These are phyloP conservation scores for Saccharomyces hybrid DNA, from an alignment of 1,139 yeast species.

Conservation along the genomic window DNA sequence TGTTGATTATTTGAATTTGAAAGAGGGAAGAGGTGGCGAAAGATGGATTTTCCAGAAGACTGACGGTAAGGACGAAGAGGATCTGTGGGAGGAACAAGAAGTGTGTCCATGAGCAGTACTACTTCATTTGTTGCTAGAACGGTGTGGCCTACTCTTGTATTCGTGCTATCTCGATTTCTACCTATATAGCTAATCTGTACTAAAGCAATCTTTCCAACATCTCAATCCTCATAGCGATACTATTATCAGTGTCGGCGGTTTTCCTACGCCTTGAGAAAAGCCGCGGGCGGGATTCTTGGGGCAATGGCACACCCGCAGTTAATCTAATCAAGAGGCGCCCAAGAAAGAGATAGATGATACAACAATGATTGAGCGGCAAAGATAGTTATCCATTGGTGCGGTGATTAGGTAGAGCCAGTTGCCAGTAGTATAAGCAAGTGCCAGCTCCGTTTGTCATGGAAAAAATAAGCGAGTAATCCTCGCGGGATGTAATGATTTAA, in stretches of 20 bases:
- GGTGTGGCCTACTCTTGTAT: not conserved
- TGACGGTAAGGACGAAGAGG: constrained; percentile 43
- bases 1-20: constrained; percentile 63
- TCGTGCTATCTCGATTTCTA: not conserved
- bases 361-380: not conserved
- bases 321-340: not conserved
- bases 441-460: not conserved
- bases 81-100: constrained; percentile 68
- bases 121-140: not conserved
- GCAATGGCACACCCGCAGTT: not conserved
- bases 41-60: constrained; percentile 38
- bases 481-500: not conserved
- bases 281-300: constrained; percentile 1
- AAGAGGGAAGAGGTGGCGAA: constrained; percentile 38
- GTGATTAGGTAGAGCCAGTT: not conserved
- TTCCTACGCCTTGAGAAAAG: not conserved
- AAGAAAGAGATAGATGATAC: not conserved
- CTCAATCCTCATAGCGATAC: not conserved
- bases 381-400: not conserved
- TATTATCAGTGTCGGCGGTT: not conserved
- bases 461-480: not conserved
- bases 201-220: not conserved
- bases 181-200: not conserved
- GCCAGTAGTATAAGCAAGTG: not conserved
- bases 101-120: constrained; percentile 54